Evolutionary conservation across 2,329 filamentous ascomycete genomes (phyloP).

Genomic region (Teratosphaeria viscida): DNA sequence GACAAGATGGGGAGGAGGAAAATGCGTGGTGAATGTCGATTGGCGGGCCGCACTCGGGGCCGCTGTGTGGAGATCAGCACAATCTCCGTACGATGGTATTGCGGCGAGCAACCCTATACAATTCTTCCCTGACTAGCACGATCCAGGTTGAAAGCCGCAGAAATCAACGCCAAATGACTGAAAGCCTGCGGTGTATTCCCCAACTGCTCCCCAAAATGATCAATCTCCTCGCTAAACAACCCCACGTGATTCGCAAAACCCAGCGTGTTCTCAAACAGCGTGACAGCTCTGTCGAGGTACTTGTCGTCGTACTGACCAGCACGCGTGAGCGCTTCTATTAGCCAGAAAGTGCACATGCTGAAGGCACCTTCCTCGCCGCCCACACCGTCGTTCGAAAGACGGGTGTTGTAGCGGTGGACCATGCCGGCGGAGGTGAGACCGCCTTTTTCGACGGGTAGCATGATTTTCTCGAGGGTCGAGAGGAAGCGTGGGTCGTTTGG

Average conservation of each 20-base stretch:
- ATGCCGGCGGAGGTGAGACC: slow-evolving; percentile 45
- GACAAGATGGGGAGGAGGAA: not conserved
- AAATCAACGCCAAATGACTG: not conserved
- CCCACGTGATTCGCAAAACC: not conserved
- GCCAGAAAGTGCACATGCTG: slow-evolving; percentile 1
- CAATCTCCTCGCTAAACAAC: not conserved
- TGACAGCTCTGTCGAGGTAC: not conserved
- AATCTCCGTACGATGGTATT: not conserved
- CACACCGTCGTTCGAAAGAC: not conserved
- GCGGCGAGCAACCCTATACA: not conserved
- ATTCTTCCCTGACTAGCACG: not conserved
- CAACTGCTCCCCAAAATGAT: not conserved
- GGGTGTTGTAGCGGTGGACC: not conserved
- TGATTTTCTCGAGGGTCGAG: slow-evolving; percentile 60
- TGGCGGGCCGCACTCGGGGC: not conserved
- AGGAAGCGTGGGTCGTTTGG: slow-evolving; percentile 68
- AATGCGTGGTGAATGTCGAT: not conserved
- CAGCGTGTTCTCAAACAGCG: not conserved
- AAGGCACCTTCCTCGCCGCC: not conserved
- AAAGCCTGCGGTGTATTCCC: not conserved
- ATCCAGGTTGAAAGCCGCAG: not conserved
- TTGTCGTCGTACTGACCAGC: not conserved
- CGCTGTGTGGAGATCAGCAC: not conserved
- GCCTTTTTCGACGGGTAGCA: slow-evolving; percentile 62
- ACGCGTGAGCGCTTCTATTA: not conserved